Evolutionary conservation across 2,329 filamentous ascomycete species (phyloP), one percentile per base, ranked within the genome.

Genomic region (Cladosporium sp.): DNA sequence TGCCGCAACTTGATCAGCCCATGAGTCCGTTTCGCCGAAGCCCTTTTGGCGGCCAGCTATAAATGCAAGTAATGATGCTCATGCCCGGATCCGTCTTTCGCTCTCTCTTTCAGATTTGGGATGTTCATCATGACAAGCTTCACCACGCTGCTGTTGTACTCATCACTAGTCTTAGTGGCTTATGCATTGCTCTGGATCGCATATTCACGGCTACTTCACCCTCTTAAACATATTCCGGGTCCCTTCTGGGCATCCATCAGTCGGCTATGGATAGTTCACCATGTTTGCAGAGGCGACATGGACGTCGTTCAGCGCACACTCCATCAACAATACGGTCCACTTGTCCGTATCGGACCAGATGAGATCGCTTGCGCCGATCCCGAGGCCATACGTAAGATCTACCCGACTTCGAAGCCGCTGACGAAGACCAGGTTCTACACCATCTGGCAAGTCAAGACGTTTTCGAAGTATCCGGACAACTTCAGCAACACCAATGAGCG

Each of bases 261-360:
- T 6, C 35, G 59, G n/a, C 45, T 60, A 25, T 60, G 59, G 57
- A 42, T 42, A 10, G 7, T 42, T 12, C 39, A 24, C 39, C 39
- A 42, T 19, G 17, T 42, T 19, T 24, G n/a, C 17, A n/a, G 39
- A 19, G 39, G 39, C 17, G 39, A 42, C 10, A 24, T 24, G 39
- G 19, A 42, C 19, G 12, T 42, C 19, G 39, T 42, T 2, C 39
- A 42, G 19, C 39, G 39, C 15, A 66, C 66, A 47, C 66, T 75
- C 1, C 71, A 75, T 59, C 58, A 66, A 20, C 42, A 59, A 50
- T 61, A 66, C 52, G 65, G 66, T 10, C 63, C 61, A 36, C 48
- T 66, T 25, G 60, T 68, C 7, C 62, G 65, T 22, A 60, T 67
- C 32, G 24, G 51, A 8, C 64, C 64, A 3, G 44, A 58, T 10